A percentile compares a stretch with the other conserved stretches of the same genome.
phyloP scores from a whole-genome alignment of 2,329 filamentous ascomycete genomes.

The Colletotrichum lupini region DNA sequence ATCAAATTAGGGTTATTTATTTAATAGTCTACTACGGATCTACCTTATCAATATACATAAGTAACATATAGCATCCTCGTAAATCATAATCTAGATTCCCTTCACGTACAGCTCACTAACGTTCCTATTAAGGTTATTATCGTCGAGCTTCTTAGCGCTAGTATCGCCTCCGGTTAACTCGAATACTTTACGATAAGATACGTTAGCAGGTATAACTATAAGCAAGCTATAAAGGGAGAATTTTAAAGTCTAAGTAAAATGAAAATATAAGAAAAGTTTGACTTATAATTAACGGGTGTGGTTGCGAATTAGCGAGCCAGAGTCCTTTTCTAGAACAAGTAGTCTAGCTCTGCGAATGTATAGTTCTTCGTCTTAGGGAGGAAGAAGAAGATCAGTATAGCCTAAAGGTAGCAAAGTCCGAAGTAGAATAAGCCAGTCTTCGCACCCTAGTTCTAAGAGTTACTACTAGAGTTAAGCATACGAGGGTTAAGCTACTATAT shows the following conservation, averaged over 20 bases:
- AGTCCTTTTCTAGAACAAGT: constrained; percentile 54
- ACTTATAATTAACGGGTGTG: constrained; percentile 43
- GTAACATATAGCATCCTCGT: not conserved
- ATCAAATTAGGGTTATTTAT: not conserved
- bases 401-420: constrained; percentile 52
- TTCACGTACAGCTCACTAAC: constrained; percentile 1
- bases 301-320: constrained; percentile 47
- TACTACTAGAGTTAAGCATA: constrained; percentile 43
- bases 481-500: constrained; percentile 51
- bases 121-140: not conserved
- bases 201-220: not conserved
- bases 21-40: not conserved
- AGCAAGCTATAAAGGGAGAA: not conserved
- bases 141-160: not conserved
- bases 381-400: constrained; percentile 56
- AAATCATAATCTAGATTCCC: not conserved
- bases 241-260: too few relatives aligned
- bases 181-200: constrained; percentile 15
- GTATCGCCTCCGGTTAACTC: constrained; percentile 21
- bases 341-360: constrained; percentile 59
- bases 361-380: constrained; percentile 58
- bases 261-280: constrained; percentile 10
- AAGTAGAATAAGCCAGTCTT: constrained; percentile 50
- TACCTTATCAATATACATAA: not conserved
- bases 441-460: constrained; percentile 50